These are phyloP conservation scores for Lepidium africanum DNA, from an alignment of 345 rosid species.

Conservation along the genomic window DNA sequence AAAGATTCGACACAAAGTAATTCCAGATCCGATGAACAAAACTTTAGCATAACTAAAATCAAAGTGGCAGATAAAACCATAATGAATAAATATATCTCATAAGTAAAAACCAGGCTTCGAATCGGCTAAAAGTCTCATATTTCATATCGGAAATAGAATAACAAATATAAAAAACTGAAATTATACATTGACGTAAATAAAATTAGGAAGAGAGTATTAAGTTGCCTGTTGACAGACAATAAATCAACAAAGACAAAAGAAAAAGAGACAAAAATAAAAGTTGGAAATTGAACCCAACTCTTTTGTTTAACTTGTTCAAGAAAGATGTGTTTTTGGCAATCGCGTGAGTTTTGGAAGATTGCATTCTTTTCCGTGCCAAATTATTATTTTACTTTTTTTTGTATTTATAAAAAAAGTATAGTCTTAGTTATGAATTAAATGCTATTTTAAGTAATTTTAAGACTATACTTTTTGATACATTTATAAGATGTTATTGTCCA, in stretches of 20 bases:
- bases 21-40: too few species aligned
- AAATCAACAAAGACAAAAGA: constrained; percentile 11
- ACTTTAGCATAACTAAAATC: too few species aligned
- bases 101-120: too few species aligned
- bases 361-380: constrained; percentile 9
- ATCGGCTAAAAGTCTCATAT: too few species aligned
- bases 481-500: too few species aligned
- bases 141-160: too few species aligned
- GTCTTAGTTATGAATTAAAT: too few species aligned
- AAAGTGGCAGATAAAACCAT: too few species aligned
- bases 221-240: constrained; percentile 7
- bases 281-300: constrained; percentile 25
- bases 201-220: background rate
- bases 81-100: too few species aligned
- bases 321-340: constrained; percentile 19
- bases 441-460: too few species aligned
- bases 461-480: background rate
- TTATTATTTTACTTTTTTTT: background rate
- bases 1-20: too few species aligned
- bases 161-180: background rate
- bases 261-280: constrained; percentile 1
- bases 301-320: constrained; percentile 11
- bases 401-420: too few species aligned
- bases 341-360: background rate
- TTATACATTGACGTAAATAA: background rate